Evolutionary conservation across 495 filamentous ascomycete species (phyloP).

Genomic region (Ascobolus immersus): DNA sequence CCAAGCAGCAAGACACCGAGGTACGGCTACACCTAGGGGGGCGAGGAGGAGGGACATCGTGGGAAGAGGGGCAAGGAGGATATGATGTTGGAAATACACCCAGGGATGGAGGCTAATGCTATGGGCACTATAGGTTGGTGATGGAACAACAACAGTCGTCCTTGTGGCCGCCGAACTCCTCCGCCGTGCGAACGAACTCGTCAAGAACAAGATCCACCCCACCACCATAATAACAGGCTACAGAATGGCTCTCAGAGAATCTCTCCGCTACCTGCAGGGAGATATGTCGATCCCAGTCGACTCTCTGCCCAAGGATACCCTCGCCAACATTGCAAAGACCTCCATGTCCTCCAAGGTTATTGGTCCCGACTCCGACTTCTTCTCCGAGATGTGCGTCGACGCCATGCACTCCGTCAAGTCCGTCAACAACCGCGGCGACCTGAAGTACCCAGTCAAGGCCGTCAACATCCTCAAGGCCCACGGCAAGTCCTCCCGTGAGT

Average conservation of each 20-base stretch:
- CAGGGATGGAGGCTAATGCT: slow-evolving; percentile 9
- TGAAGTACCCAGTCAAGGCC: slow-evolving; percentile 95
- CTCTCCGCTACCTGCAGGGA: slow-evolving; percentile 96
- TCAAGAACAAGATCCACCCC: slow-evolving; percentile 98
- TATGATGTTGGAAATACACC: slow-evolving; percentile 1
- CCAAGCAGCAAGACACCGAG: slow-evolving; percentile 97
- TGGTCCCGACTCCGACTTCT: slow-evolving; percentile 86
- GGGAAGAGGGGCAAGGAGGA: neutral
- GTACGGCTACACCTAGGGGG: slow-evolving; percentile 16
- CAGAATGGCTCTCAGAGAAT: slow-evolving; percentile 79
- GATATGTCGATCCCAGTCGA: slow-evolving; percentile 91
- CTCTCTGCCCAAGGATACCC: slow-evolving; percentile 59
- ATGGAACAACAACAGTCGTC: slow-evolving; percentile 94
- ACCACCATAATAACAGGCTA: slow-evolving; percentile 99
- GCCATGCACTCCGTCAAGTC: slow-evolving; percentile 89
- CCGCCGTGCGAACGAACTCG: slow-evolving; percentile 80
- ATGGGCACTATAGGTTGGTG: slow-evolving; percentile 39
- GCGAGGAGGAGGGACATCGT: too few species aligned
- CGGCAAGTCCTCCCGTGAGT: slow-evolving; percentile 74
- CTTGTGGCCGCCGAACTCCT: slow-evolving; percentile 92
- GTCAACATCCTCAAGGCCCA: slow-evolving; percentile 98
- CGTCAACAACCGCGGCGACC: slow-evolving; percentile 64
- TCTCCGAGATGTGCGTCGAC: slow-evolving; percentile 87
- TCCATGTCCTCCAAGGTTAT: slow-evolving; percentile 99
- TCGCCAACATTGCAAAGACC: slow-evolving; percentile 89